Percentiles rank a stretch among this genome's conserved stretches.
phyloP scores from a whole-genome alignment of 345 rosid genomes.

The Ricinus communis region DNA sequence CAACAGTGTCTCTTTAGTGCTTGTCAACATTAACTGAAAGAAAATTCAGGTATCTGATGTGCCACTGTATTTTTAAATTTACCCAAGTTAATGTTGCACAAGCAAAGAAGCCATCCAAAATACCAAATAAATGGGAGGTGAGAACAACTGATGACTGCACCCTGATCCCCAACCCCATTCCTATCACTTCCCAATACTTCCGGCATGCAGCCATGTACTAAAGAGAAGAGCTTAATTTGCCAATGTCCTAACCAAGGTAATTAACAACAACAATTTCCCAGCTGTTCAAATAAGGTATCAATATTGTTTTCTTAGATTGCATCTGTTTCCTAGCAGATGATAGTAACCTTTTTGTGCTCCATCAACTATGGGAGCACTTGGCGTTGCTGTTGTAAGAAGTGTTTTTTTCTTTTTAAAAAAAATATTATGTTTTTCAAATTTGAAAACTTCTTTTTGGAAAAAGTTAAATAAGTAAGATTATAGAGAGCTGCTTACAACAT shows the following conservation, averaged over 20 bases:
- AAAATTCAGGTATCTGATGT: constrained; percentile 2
- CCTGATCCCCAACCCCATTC: not conserved
- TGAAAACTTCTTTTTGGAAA: too few species aligned
- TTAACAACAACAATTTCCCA: too few species aligned
- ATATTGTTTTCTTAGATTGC: too few species aligned
- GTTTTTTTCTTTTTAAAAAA: too few species aligned
- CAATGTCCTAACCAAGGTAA: not conserved
- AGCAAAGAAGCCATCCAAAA: not conserved
- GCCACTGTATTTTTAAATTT: not conserved
- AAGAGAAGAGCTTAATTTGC: not conserved
- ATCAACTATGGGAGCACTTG: too few species aligned
- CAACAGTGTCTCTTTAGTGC: not conserved
- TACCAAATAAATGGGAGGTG: too few species aligned
- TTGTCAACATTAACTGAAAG: not conserved
- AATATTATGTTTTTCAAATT: too few species aligned
- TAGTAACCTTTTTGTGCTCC: not conserved
- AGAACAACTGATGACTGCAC: not conserved
- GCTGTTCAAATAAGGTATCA: too few species aligned
- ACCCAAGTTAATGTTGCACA: not conserved
- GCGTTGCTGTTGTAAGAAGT: too few species aligned
- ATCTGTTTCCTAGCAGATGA: too few species aligned
- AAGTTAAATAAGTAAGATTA: too few species aligned
- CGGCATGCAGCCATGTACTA: not conserved
- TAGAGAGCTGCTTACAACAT: not conserved
- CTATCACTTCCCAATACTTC: not conserved